Percentiles rank a stretch among this genome's conserved stretches.
Conservation (phyloP, 176 grass and related monocot genomes). For the Carex littledalei region DNA sequence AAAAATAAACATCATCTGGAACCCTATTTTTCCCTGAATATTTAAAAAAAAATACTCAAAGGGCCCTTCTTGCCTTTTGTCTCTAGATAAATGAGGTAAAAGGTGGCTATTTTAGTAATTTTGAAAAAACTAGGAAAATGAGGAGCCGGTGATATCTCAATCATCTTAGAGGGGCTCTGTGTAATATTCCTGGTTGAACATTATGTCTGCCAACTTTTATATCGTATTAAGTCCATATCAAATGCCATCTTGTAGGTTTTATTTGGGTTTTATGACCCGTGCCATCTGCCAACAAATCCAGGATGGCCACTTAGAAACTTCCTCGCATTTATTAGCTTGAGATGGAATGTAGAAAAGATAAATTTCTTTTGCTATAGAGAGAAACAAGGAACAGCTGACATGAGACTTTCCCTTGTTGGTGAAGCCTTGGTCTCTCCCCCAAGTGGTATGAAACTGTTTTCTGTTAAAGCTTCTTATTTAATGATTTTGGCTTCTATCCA, state of each 20-base stretch:
- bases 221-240: background rate
- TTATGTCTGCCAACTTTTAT: background rate
- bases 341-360: slow-evolving; percentile 55
- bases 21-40: background rate
- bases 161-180: background rate
- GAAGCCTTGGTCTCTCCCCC: slow-evolving; percentile 55
- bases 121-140: background rate
- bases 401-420: slow-evolving; percentile 56
- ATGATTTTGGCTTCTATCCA: background rate
- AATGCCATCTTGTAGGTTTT: slow-evolving; percentile 46
- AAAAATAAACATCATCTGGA: background rate
- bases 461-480: background rate
- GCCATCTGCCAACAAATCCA: slow-evolving; percentile 42
- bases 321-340: slow-evolving; percentile 53
- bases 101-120: background rate
- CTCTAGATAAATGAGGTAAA: background rate
- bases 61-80: background rate
- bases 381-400: slow-evolving; percentile 37
- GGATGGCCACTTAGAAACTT: slow-evolving; percentile 89
- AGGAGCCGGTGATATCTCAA: background rate
- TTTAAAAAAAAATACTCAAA: background rate
- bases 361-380: slow-evolving; percentile 91
- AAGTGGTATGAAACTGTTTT: slow-evolving; percentile 40
- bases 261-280: slow-evolving; percentile 93
- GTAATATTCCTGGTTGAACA: background rate